A percentile compares a stretch with the other conserved stretches of the same genome.
Conservation (phyloP, 371 early-diverging fungal species). For the Zancudomyces culisetae region DNA sequence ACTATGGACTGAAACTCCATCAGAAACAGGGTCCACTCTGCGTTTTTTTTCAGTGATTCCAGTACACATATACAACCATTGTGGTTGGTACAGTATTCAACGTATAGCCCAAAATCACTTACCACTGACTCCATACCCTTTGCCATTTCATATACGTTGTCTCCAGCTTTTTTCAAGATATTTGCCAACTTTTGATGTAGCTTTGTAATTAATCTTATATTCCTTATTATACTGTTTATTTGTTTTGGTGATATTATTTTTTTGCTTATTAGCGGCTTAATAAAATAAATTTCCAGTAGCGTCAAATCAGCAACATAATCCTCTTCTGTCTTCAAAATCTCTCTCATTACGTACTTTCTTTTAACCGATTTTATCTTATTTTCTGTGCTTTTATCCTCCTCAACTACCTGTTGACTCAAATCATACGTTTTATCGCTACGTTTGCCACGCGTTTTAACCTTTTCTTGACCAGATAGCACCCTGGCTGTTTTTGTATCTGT, state of each 20-base stretch:
- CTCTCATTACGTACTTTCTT: background rate
- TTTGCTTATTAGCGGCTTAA: background rate
- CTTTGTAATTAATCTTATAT: background rate
- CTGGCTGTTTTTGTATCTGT: background rate
- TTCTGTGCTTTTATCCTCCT: background rate
- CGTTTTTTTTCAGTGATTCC: background rate
- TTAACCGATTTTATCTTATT: background rate
- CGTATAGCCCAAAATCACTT: background rate
- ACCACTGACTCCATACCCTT: background rate
- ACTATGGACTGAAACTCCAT: background rate
- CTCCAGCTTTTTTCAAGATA: background rate
- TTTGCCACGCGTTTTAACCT: background rate
- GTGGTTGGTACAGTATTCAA: slow-evolving; percentile 1
- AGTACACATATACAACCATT: background rate
- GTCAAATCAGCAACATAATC: background rate
- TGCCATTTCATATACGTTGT: background rate
- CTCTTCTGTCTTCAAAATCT: background rate
- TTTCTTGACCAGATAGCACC: background rate
- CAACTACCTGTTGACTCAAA: background rate
- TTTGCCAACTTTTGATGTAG: background rate
- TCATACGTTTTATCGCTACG: background rate
- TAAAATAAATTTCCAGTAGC: background rate
- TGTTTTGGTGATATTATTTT: background rate
- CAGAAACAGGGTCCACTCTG: slow-evolving; percentile 1
- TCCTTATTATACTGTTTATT: background rate